Evolutionary conservation across 1,139 yeast species (phyloP), one percentile per base, ranked within the genome.

Genomic region (Saccharomyces hybrid): DNA sequence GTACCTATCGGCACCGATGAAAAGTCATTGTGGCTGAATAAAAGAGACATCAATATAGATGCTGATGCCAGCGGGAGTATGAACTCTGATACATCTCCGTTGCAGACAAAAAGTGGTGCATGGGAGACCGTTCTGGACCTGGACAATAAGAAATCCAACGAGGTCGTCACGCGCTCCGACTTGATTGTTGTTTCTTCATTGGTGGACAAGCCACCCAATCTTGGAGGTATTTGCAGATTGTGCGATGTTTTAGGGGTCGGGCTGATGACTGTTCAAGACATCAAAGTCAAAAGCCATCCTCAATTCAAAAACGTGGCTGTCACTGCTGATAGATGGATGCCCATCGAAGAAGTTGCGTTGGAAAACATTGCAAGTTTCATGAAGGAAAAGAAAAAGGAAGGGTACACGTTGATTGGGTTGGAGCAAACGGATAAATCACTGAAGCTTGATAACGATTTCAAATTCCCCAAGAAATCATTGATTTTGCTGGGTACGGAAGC

Each of bases 321-420:
- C 7, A 89, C 97, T 0, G 96, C 98, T 0, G 97, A 91, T 61
- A 77, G 79, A 57, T 91, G 97, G 97, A 88, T 90, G 95, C 97
- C 97, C 0, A 85, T 91, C 83, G 67, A 74, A 13, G 93, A 90
- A 67, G 96, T 90, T 2, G 78, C 78, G 54, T 76, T 79, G 6
- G 81, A 74, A 1, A 76, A 75, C 5, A 82, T 90, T 49, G 69
- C 75, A 4, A 70, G 71, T 1, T 91, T 75, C 63, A 78, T 91
- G 79, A 73, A 75, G 55, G 70, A 70, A 49, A 86, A 86, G 74
- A 88, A 88, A 70, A 73, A 70, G 42, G 85, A 87, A 57, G 97
- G 97, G 0, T 91, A 89, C 66, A 86, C 95, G 0, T 73, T 91
- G 55, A 84, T 91, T 60, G 97, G 97, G 0, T 76, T 91, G 49